A percentile compares a stretch with the other conserved stretches of the same genome.
These are phyloP conservation scores for Strobilomyces confusus DNA, from an alignment of 768 basidiomycete genomes.

Conservation along the genomic window DNA sequence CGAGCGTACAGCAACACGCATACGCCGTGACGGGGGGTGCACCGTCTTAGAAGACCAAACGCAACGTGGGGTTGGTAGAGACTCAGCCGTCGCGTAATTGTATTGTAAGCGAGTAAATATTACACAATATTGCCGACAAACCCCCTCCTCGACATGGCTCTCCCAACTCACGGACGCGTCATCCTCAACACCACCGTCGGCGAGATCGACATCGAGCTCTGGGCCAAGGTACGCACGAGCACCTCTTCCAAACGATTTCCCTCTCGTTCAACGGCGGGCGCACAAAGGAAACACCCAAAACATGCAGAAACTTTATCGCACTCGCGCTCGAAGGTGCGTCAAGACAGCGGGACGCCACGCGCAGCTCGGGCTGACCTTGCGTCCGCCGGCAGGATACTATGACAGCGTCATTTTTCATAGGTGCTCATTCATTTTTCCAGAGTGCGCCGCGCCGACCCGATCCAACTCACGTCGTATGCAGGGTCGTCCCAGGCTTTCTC, in stretches of 20 bases:
- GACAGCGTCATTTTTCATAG: constrained; percentile 94
- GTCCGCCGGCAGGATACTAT: constrained; percentile 70
- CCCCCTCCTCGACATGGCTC: constrained; percentile 49
- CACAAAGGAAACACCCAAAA: constrained; percentile 82
- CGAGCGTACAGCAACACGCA: constrained; percentile 20
- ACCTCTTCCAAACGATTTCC: not conserved
- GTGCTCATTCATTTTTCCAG: constrained; percentile 34
- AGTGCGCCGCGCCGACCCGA: not conserved
- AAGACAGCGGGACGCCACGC: not conserved
- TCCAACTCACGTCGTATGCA: constrained; percentile 19
- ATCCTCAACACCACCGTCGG: constrained; percentile 87
- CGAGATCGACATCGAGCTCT: constrained; percentile 85
- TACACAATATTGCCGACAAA: not conserved
- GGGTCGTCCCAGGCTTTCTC: constrained; percentile 87
- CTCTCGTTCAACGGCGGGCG: not conserved
- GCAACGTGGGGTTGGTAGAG: too few relatives aligned
- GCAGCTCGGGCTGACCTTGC: constrained; percentile 4
- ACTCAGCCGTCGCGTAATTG: too few relatives aligned
- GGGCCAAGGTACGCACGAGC: constrained; percentile 66
- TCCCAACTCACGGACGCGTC: constrained; percentile 83
- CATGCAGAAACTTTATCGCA: constrained; percentile 88
- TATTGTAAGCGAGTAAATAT: not conserved
- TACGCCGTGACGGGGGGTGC: constrained; percentile 20
- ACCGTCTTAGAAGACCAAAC: constrained; percentile 9
- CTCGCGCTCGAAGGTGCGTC: constrained; percentile 84